Base-by-base conservation (phyloP, 2,329 filamentous ascomycete species). In the Penicillium sp. region DNA sequence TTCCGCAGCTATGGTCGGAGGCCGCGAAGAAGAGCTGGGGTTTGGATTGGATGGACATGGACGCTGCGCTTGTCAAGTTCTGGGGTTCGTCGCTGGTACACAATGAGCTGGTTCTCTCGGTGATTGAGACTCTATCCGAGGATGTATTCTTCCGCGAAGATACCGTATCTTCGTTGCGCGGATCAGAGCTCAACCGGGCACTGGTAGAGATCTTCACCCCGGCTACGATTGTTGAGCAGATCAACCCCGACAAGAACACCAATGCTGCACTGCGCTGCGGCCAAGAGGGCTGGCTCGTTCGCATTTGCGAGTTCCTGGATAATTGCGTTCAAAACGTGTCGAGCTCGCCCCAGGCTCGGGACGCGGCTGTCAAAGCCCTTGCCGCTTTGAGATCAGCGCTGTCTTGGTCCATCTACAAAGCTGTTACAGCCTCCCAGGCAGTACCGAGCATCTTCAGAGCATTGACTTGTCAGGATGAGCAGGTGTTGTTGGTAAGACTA, bases 171-270 rank as follows among this genome's bases (percentile, higher is more conserved):
- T 87, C 87, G 13, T 75, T 95, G 62, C 83, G 92, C 56, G 88
- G 92, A 66, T 87, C 85, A 44, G 82, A 88, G 47, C 80, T 98
- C 54, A 95, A 90, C 66, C 88, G 89, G 66, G 88, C 89, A 9
- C 87, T 93, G 63, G 88, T 97, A 54, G 93, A 97, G 68, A 90
- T 97, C 54, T 95, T 95, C 68, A 95, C 91, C 0, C 89, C 93
- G 1, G 78, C 82, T 23, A 73, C 77, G 1, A 84, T 95, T 18
- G 81, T 95, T 47, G 73, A 81, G 54, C 86, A 95, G 56, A 79
- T 86, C 23, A 89, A 90, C 62, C 86, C 88, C 9, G 84, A 86
- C 60, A 79, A 89, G 58, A 84, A 89, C 56, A 77, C 80, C 33
- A 81, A 79, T 41, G 77, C 84, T 24, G 80, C 85, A 45, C 82